Percentiles rank a stretch among this genome's conserved stretches.
Conservation (phyloP, 345 rosid genomes). For the Punica granatum region DNA sequence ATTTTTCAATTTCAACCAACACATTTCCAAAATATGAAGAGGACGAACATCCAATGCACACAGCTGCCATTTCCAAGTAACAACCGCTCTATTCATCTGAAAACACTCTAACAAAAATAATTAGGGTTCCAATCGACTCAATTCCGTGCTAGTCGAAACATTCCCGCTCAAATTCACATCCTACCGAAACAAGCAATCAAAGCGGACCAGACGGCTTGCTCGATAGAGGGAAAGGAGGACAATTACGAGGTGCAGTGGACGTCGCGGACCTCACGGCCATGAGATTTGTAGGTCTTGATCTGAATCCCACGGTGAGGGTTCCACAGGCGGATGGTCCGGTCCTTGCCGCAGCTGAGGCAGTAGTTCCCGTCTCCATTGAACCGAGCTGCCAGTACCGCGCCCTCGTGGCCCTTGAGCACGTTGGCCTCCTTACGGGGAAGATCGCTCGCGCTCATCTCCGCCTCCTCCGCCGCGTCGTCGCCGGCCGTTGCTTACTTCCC, state of each 20-base stretch:
- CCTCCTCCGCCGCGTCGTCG: slow-evolving; percentile 3
- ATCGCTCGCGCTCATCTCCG: slow-evolving; percentile 39
- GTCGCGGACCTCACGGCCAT: slow-evolving; percentile 95
- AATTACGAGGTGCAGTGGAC: slow-evolving; percentile 83
- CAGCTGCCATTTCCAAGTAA: background rate
- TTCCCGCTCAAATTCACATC: background rate
- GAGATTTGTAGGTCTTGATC: slow-evolving; percentile 93
- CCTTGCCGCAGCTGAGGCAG: slow-evolving; percentile 88
- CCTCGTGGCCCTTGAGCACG: slow-evolving; percentile 74
- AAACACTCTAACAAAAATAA: background rate
- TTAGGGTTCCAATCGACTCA: background rate
- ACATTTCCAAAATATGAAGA: background rate
- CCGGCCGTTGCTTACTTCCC: background rate
- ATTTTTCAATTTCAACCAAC: background rate
- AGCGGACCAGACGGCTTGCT: background rate
- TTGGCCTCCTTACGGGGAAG: slow-evolving; percentile 55
- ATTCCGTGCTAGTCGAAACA: background rate
- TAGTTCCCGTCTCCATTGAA: slow-evolving; percentile 92
- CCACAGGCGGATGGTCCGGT: slow-evolving; percentile 98
- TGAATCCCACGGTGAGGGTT: slow-evolving; percentile 94
- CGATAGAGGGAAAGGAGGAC: background rate
- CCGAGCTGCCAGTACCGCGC: slow-evolving; percentile 76
- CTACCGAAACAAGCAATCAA: background rate
- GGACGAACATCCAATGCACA: background rate
- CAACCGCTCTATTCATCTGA: too few relatives aligned